These are phyloP conservation scores for Kuraishia hungarica DNA, from an alignment of 805 yeast genomes.

Conservation along the genomic window DNA sequence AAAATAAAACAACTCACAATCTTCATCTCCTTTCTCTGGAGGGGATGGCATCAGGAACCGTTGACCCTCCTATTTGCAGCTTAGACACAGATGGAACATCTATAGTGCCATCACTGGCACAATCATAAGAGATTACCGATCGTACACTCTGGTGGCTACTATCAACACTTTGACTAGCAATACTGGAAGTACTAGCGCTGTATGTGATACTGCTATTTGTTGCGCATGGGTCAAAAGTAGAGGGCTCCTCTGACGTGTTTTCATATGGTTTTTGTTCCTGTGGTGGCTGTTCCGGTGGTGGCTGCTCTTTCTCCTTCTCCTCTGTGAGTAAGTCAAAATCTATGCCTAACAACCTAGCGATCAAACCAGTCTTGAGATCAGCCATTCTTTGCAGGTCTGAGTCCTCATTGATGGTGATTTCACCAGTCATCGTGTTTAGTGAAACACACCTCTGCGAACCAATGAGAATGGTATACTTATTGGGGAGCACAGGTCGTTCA, in stretches of 20 bases:
- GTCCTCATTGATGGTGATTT: neutral
- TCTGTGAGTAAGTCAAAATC: conserved; percentile 1
- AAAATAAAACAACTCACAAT: no score
- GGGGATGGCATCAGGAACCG: no score
- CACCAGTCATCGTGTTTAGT: neutral
- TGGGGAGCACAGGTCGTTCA: neutral
- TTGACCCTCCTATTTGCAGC: neutral
- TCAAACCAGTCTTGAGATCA: conserved; percentile 1
- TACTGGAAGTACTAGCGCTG: neutral
- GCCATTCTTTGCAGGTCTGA: neutral
- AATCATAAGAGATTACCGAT: neutral
- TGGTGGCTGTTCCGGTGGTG: neutral
- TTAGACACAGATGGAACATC: neutral
- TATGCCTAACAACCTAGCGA: conserved; percentile 1
- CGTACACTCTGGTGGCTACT: neutral
- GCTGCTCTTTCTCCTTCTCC: neutral
- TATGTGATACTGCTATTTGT: neutral
- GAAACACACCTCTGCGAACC: conserved; percentile 1
- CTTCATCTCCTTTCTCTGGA: no score
- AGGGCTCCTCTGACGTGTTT: no score
- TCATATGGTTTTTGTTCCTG: no score
- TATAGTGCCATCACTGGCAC: neutral
- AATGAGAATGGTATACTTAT: neutral
- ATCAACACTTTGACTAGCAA: neutral
- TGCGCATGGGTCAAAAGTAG: neutral